phyloP scores from a whole-genome alignment of 305 asterid species.

The Euphrasia arctica region DNA sequence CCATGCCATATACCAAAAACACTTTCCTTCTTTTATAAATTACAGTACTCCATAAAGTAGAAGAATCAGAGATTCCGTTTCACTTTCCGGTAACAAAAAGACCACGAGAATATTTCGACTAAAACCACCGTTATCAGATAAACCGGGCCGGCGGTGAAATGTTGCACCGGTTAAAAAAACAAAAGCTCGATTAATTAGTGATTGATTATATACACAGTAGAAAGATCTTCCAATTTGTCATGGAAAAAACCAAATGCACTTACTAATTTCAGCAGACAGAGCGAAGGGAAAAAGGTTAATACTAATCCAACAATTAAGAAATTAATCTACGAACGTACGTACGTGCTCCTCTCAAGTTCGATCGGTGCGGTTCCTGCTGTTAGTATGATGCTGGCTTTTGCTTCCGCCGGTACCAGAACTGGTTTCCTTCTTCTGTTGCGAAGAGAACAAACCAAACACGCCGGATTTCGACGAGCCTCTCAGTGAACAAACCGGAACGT shows the following conservation, averaged over 20 bases:
- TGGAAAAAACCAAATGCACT: not conserved
- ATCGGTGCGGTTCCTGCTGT: constrained; percentile 39
- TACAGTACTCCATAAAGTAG: not conserved
- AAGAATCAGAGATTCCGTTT: not conserved
- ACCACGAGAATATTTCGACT: not conserved
- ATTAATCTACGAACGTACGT: not conserved
- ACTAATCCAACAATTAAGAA: constrained; percentile 13
- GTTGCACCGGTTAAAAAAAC: too few species aligned
- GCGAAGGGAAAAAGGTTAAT: not conserved
- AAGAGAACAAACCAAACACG: constrained; percentile 67
- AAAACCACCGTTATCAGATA: not conserved
- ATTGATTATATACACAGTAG: not conserved
- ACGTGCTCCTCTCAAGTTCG: constrained; percentile 32
- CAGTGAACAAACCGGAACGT: constrained; percentile 83
- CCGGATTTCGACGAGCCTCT: constrained; percentile 70
- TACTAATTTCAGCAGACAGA: not conserved
- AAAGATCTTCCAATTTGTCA: not conserved
- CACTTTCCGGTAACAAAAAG: not conserved
- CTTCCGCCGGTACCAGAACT: constrained; percentile 29
- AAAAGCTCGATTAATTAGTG: too few species aligned
- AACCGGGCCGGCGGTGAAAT: too few species aligned
- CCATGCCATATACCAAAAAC: not conserved
- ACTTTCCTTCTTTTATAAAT: too few species aligned
- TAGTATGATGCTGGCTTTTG: constrained; percentile 32
- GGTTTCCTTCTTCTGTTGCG: constrained; percentile 54